Percentiles rank a stretch among this genome's conserved stretches.
These are phyloP conservation scores for Volvariella volvacea DNA, from an alignment of 1,284 basidiomycete species.

Conservation along the genomic window DNA sequence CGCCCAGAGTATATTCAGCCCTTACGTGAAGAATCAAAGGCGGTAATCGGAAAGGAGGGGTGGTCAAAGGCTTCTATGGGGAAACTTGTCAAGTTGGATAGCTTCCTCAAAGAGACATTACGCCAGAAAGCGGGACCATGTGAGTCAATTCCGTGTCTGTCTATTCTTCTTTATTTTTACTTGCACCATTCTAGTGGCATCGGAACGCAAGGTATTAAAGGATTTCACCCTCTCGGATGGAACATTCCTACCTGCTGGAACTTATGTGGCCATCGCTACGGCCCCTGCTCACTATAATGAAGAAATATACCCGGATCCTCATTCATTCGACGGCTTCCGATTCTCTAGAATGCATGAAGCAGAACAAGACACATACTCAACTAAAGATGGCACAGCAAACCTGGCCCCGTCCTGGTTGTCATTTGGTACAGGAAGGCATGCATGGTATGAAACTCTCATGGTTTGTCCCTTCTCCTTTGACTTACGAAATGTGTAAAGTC, in stretches of 20 bases:
- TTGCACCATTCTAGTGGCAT: constrained; percentile 14
- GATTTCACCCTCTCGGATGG: constrained; percentile 21
- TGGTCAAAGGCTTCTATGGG: constrained; percentile 32
- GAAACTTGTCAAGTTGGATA: constrained; percentile 21
- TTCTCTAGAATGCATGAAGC: constrained; percentile 6
- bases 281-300: constrained; percentile 10
- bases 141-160: constrained; percentile 6
- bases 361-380: background rate
- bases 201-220: constrained; percentile 16
- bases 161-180: background rate
- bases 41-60: constrained; percentile 24
- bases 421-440: constrained; percentile 4
- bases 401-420: constrained; percentile 1
- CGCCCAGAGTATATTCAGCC: constrained; percentile 25
- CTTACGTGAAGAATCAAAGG: constrained; percentile 35
- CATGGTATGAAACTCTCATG: constrained; percentile 2
- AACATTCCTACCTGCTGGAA: constrained; percentile 17
- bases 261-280: constrained; percentile 14
- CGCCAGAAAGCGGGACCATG: constrained; percentile 12
- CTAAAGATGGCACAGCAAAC: background rate
- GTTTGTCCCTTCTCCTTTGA: background rate
- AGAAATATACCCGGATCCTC: constrained; percentile 7
- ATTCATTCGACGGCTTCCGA: constrained; percentile 12
- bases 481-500: constrained; percentile 14
- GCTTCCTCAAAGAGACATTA: constrained; percentile 26